Conservation (phyloP, 441 rosid genomes). For the Gossypium davidsonii region DNA sequence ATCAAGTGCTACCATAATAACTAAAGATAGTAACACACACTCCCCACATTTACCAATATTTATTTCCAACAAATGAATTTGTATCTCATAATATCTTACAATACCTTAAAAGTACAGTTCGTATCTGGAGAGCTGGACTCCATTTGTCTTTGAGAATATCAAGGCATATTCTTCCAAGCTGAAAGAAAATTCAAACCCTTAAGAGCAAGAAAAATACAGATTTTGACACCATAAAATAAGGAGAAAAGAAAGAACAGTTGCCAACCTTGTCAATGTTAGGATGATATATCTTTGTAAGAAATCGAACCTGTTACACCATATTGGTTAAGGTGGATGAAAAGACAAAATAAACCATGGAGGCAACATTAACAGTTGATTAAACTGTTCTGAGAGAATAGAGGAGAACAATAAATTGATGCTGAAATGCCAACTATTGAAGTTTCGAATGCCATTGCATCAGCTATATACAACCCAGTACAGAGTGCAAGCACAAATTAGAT, state of each 20-base stretch:
- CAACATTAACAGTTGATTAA: neutral
- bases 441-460: neutral
- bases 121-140: slow-evolving; percentile 98
- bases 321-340: neutral
- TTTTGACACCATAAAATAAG: neutral
- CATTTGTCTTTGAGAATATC: slow-evolving; percentile 98
- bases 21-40: neutral
- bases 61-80: neutral
- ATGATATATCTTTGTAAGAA: slow-evolving; percentile 93
- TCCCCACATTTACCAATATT: neutral
- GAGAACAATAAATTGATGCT: neutral
- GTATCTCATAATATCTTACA: slow-evolving; percentile 7
- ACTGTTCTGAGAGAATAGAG: neutral
- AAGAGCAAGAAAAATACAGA: neutral
- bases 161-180: slow-evolving; percentile 98
- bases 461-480: neutral
- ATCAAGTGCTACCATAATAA: neutral
- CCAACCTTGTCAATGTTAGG: slow-evolving; percentile 76
- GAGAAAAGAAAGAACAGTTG: slow-evolving; percentile 7
- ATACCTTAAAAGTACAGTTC: slow-evolving; percentile 96
- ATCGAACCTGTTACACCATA: slow-evolving; percentile 66
- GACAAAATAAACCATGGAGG: neutral
- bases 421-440: neutral
- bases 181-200: slow-evolving; percentile 15
- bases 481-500: neutral